Base-by-base conservation (phyloP, 2,329 filamentous ascomycete species). In the Coniosporium tulheliwenetii region DNA sequence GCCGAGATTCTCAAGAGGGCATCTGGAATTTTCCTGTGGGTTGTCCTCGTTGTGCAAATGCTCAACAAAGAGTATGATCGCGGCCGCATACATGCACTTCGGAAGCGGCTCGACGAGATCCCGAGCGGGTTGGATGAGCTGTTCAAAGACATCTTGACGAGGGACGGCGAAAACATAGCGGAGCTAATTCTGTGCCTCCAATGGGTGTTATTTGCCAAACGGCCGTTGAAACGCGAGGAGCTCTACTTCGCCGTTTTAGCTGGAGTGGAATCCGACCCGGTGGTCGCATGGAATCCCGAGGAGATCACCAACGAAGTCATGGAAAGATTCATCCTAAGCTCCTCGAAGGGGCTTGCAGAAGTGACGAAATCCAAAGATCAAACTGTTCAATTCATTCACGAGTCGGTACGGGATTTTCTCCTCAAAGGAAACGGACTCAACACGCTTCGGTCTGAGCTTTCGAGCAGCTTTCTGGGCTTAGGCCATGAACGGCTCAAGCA, bases 1-100 rank as follows among this genome's bases (percentile, higher is more conserved):
- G 15, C 15, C 38, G 29, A 19, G 30, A 29, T 51, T 33, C 14
- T 41, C 7, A 26, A 16, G 8, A 47, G 36, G 36, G 44, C 48
- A 5, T 35, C 19, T 5, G 47, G 48, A 19, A 41, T 46, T 1
- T 52, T 52, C 32, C 40, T 44, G 30, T 52, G 49, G 50, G 47
- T 39, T 9, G 10, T 14, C 30, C 38, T 53, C 10, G 38, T 45
- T 16, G 15, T 53, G 1, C 42, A 31, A 2, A 48, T 46, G 13
- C 41, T 48, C 39, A 48, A 50, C 19, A 26, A 26, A 2, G 34
- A 15, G 32, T 3, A 4, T 15, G 12, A n/a, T n/a, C 32, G 12
- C 12, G 32, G 12, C 32, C 32, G 12, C 14, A n/a, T 35, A 35
- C 32, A 35, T n/a, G 36, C 8, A 33, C 34, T 2, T 30, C 48